Conservation (phyloP, 352 stramenopile genomes). For the Phytophthora palmivora region DNA sequence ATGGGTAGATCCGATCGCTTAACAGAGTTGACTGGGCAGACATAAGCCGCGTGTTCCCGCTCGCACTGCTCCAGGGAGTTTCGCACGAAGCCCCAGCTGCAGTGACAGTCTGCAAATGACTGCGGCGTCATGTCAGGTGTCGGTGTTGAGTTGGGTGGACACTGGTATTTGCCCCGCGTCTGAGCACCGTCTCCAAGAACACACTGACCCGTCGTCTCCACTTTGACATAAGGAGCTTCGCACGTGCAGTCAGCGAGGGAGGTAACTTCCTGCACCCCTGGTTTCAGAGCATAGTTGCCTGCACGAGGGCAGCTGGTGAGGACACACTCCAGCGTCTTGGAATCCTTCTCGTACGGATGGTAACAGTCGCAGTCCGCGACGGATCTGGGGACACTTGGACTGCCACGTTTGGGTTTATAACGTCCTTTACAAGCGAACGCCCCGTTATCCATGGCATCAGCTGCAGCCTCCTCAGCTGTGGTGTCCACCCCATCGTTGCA, state of each 20-base stretch:
- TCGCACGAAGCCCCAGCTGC: conserved; percentile 76
- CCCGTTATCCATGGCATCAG: conserved; percentile 37
- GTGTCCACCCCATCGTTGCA: conserved; percentile 59
- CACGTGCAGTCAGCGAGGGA: conserved; percentile 85
- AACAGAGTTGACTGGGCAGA: conserved; percentile 67
- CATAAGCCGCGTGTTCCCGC: conserved; percentile 59
- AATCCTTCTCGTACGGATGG: conserved; percentile 76
- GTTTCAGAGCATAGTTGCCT: conserved; percentile 78
- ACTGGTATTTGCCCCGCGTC: conserved; percentile 35
- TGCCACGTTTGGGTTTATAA: conserved; percentile 59
- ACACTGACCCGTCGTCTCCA: conserved; percentile 79
- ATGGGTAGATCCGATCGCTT: conserved; percentile 49
- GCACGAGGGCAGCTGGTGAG: conserved; percentile 69
- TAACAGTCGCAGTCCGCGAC: conserved; percentile 79
- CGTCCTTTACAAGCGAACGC: conserved; percentile 64
- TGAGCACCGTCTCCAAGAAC: conserved; percentile 21
- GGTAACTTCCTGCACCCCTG: conserved; percentile 28
- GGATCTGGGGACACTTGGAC: conserved; percentile 38
- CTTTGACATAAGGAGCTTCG: conserved; percentile 67
- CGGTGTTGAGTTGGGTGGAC: conserved; percentile 45
- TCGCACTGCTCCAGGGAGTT: conserved; percentile 52
- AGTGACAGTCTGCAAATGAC: conserved; percentile 79
- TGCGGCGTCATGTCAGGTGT: conserved; percentile 35
- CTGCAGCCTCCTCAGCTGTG: conserved; percentile 26
- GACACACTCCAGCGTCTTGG: conserved; percentile 55